Conservation (phyloP, 768 basidiomycete species). For the Psilocybe azurescens region DNA sequence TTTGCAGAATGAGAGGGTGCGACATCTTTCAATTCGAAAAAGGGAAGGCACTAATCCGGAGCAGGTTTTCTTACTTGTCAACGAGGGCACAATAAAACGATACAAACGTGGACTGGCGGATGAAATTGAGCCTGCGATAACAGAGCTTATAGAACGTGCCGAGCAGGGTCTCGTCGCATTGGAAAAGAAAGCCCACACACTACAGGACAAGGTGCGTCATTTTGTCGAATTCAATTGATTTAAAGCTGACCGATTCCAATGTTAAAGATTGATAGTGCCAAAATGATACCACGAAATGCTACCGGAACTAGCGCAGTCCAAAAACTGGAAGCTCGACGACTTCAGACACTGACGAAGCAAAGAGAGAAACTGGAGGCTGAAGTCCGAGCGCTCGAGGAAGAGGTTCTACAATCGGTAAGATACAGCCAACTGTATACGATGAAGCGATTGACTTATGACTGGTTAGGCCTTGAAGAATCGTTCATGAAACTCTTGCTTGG, state of each 20-base stretch:
- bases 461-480: neutral
- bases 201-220: constrained; percentile 67
- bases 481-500: neutral
- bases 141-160: constrained; percentile 72
- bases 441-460: neutral
- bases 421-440: neutral
- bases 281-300: constrained; percentile 47
- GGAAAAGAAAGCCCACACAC: constrained; percentile 61
- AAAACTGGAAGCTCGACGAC: constrained; percentile 69
- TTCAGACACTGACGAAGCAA: constrained; percentile 70
- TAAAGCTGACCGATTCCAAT: neutral
- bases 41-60: neutral
- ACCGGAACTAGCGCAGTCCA: constrained; percentile 57
- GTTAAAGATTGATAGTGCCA: constrained; percentile 63
- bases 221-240: neutral
- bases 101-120: constrained; percentile 80
- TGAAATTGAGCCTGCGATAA: constrained; percentile 82
- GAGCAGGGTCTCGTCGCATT: constrained; percentile 69
- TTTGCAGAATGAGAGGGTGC: constrained; percentile 69
- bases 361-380: constrained; percentile 72
- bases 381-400: constrained; percentile 60
- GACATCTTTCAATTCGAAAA: constrained; percentile 7
- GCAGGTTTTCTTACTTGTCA: constrained; percentile 77
- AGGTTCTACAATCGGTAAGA: constrained; percentile 49
- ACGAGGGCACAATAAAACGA: constrained; percentile 71